These are phyloP conservation scores for Paraphaeosphaeria sporulosa DNA, from an alignment of 2,329 filamentous ascomycete genomes.

Conservation along the genomic window DNA sequence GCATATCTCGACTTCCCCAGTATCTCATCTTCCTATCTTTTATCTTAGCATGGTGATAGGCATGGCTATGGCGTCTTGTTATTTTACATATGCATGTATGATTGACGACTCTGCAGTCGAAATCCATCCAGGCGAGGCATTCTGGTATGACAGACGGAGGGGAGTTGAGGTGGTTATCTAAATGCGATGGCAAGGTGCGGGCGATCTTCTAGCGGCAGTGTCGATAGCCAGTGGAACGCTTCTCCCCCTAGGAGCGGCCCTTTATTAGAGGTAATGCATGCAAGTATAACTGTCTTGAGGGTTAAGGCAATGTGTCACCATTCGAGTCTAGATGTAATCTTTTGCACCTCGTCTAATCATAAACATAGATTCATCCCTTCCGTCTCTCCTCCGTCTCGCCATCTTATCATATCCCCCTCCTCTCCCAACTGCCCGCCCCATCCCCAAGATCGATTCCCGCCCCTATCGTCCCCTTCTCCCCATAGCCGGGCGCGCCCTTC, in stretches of 20 bases:
- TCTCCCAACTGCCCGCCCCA: conserved; percentile 29
- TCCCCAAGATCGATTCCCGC: conserved; percentile 30
- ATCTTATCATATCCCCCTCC: conserved; percentile 16
- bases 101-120: background rate
- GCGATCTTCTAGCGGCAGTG: background rate
- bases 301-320: too few relatives aligned
- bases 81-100: too few relatives aligned
- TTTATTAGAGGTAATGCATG: too few relatives aligned
- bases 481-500: conserved; percentile 15
- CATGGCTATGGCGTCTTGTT: conserved; percentile 12
- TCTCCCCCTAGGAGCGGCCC: too few relatives aligned
- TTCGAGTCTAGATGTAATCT: background rate
- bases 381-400: background rate
- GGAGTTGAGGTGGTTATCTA: background rate
- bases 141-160: too few relatives aligned
- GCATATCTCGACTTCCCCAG: background rate
- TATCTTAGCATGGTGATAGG: background rate
- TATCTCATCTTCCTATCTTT: background rate
- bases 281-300: background rate
- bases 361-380: background rate
- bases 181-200: background rate
- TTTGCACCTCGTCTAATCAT: background rate
- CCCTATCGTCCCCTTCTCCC: conserved; percentile 9
- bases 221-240: background rate
- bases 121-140: background rate